phyloP scores from a whole-genome alignment of 1,139 yeast genomes.

The Yamadazyma sp. region DNA sequence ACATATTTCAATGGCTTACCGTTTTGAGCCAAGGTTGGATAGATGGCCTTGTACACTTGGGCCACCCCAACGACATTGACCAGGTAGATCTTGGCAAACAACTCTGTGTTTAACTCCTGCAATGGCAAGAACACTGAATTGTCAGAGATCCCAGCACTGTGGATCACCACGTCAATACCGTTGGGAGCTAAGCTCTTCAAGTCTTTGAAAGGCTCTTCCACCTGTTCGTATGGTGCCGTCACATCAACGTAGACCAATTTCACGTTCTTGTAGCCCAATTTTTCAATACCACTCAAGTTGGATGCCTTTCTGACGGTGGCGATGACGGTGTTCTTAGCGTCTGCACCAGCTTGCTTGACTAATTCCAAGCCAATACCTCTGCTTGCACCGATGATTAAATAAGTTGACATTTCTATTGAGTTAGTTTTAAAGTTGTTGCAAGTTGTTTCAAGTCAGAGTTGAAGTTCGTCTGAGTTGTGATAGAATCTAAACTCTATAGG shows the following conservation, averaged over 20 bases:
- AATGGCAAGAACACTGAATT: background rate
- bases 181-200: conserved; percentile 4
- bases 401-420: no score
- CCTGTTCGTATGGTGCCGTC: background rate
- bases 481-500: no score
- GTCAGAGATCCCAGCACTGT: conserved; percentile 6
- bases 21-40: conserved; percentile 9
- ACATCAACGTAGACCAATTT: conserved; percentile 4
- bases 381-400: conserved; percentile 1
- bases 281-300: conserved; percentile 1
- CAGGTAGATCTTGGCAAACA: no score
- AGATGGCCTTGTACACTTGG: conserved; percentile 11
- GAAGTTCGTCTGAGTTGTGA: no score
- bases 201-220: conserved; percentile 6
- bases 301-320: conserved; percentile 9
- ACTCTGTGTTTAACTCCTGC: conserved; percentile 4
- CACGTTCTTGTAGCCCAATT: conserved; percentile 6
- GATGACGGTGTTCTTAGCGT: conserved; percentile 4
- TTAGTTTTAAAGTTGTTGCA: no score
- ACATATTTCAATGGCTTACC: conserved; percentile 6
- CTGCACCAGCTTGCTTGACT: conserved; percentile 5
- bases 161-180: conserved; percentile 7
- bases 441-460: no score
- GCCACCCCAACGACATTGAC: conserved; percentile 8
- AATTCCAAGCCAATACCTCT: conserved; percentile 11